Percentiles rank a stretch among this genome's conserved stretches.
Evolutionary conservation across 2,329 filamentous ascomycete species (phyloP).

Genomic region (Colletotrichum somersetense): DNA sequence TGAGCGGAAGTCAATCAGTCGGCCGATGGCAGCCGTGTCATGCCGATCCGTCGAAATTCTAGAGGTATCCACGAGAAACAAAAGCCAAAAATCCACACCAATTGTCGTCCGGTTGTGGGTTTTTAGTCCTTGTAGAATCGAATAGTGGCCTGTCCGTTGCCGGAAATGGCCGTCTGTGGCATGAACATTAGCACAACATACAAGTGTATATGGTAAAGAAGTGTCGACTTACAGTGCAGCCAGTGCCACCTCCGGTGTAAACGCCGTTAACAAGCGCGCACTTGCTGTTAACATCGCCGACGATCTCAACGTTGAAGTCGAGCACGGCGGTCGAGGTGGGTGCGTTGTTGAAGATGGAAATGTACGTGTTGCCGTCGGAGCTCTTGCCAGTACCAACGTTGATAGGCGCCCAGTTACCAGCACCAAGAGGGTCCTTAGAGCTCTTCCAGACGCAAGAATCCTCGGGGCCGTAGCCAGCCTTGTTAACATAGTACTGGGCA

Average conservation of each 20-base stretch:
- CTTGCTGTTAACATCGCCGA: slow-evolving; percentile 68
- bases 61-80: slow-evolving; percentile 44
- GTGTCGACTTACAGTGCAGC: slow-evolving; percentile 81
- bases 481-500: slow-evolving; percentile 98
- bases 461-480: slow-evolving; percentile 73
- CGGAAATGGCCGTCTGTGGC: slow-evolving; percentile 57
- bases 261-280: slow-evolving; percentile 77
- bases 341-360: slow-evolving; percentile 87
- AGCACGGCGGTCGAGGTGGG: slow-evolving; percentile 79
- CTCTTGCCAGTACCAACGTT: slow-evolving; percentile 86
- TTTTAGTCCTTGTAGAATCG: slow-evolving; percentile 55
- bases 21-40: slow-evolving; percentile 29
- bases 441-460: slow-evolving; percentile 83
- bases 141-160: slow-evolving; percentile 58
- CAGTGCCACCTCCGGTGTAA: slow-evolving; percentile 70
- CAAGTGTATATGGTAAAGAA: neutral
- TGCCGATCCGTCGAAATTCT: slow-evolving; percentile 37
- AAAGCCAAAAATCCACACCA: slow-evolving; percentile 40
- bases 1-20: slow-evolving; percentile 36
- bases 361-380: slow-evolving; percentile 74
- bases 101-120: slow-evolving; percentile 42
- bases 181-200: neutral
- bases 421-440: slow-evolving; percentile 60
- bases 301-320: slow-evolving; percentile 83
- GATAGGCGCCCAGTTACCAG: slow-evolving; percentile 89